Base-by-base conservation (phyloP, 345 rosid genomes). In the Salix caprea region DNA sequence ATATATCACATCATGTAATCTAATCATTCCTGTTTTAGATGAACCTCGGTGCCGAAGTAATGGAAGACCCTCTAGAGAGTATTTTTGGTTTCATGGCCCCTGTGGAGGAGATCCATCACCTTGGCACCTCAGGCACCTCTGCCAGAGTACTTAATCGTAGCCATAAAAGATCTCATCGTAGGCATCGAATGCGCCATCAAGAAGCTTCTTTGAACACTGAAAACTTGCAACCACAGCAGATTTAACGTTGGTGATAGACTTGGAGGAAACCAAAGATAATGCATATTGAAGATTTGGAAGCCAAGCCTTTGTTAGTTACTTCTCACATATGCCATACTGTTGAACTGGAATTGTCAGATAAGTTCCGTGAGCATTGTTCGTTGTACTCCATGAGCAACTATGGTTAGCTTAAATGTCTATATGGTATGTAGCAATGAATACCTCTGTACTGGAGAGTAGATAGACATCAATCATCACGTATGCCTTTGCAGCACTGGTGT, bases 61-160 rank as follows among this genome's bases (percentile, higher is more conserved):
- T 80, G 82, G 87, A 81, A 71, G 92, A 89, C 69, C 92, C 91
- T 12, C 78, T 89, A 68, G 92, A 85, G 46, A 67, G 83, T 71
- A 78, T 90, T 68, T 89, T 90, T 82, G 90, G 92, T 75, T 28
- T 24, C 67, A 52, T 30, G 37, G 60, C 74, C 62, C 73, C 81
- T 30, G 32, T 67, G 37, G 89, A 88, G 76, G 92, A 84, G 82
- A 82, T 84, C 72, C 76, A 67, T 67, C 88, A 74, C 48, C 77
- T 79, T 6, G 46, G 36, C 36, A 28, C 75, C 21, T 67, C 86
- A 50, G 72, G 79, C 75, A 70, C 28, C 64, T 39, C 81, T 32
- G 24, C 73, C 65, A 84, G 40, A 80, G 78, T 8, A 30, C 79
- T 24, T 15, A 68, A 79, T 2, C 81, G 80, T 48, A 79, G 76